A percentile compares a stretch with the other conserved stretches of the same genome.
phyloP scores from a whole-genome alignment of 345 rosid species.

The Hibiscus tridactylites region DNA sequence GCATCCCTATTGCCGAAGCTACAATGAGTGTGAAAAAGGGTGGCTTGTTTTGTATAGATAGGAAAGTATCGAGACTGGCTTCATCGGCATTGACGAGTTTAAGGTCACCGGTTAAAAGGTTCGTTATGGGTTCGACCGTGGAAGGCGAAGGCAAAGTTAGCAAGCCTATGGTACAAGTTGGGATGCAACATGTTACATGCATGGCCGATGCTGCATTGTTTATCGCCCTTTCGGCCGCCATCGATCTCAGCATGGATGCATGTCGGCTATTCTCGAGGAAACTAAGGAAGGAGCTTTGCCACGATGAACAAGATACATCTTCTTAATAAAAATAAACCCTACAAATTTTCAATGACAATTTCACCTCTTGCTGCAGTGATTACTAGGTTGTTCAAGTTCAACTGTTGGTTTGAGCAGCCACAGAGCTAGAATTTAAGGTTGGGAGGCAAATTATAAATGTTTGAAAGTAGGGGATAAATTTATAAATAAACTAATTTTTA shows the following conservation, averaged over 20 bases:
- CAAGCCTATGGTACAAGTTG: slow-evolving; percentile 72
- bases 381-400: slow-evolving; percentile 15
- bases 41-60: slow-evolving; percentile 71
- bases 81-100: slow-evolving; percentile 17
- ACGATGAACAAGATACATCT: slow-evolving; percentile 51
- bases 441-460: too few relatives aligned
- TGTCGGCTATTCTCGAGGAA: slow-evolving; percentile 71
- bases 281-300: slow-evolving; percentile 84
- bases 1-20: slow-evolving; percentile 65
- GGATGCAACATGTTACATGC: slow-evolving; percentile 77
- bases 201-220: slow-evolving; percentile 84
- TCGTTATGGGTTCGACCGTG: slow-evolving; percentile 77
- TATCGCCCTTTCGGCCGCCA: slow-evolving; percentile 81
- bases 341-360: not conserved
- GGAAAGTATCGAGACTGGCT: slow-evolving; percentile 26
- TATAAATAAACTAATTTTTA: too few relatives aligned
- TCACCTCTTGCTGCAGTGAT: slow-evolving; percentile 29
- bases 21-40: slow-evolving; percentile 65
- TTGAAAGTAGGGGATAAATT: too few relatives aligned
- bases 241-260: slow-evolving; percentile 87
- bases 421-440: too few relatives aligned
- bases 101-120: slow-evolving; percentile 65
- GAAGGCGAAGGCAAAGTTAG: slow-evolving; percentile 87
- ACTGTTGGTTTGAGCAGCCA: slow-evolving; percentile 8
- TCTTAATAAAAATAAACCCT: slow-evolving; percentile 12